Conservation (phyloP, 177 flowering plant genomes). For the Tripterygium wilfordii region DNA sequence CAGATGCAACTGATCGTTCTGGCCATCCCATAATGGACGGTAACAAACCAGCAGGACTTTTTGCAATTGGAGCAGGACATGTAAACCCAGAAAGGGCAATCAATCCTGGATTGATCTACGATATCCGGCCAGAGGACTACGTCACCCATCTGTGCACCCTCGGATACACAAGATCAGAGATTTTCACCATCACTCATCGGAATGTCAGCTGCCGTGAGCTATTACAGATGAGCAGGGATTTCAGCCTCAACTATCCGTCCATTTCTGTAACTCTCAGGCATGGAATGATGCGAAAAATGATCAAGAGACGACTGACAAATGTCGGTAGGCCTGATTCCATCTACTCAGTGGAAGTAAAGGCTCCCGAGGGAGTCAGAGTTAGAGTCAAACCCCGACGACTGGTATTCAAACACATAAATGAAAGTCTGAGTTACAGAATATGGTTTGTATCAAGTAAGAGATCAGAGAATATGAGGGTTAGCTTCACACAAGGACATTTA, state of each 20-base stretch:
- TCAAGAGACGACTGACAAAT: conserved; percentile 64
- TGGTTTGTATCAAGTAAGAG: conserved; percentile 54
- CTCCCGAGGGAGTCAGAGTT: conserved; percentile 75
- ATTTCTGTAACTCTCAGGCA: conserved; percentile 57
- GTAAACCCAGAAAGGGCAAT: conserved; percentile 81
- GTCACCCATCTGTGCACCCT: conserved; percentile 72
- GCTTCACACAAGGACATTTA: conserved; percentile 58
- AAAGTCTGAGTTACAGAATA: conserved; percentile 58
- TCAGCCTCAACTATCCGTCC: conserved; percentile 92
- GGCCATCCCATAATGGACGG: conserved; percentile 79
- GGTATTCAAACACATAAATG: conserved; percentile 43
- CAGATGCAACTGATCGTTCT: conserved; percentile 49
- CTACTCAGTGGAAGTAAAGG: conserved; percentile 59
- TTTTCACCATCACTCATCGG: conserved; percentile 66
- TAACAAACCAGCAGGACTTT: conserved; percentile 49
- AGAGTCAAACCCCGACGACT: conserved; percentile 59
- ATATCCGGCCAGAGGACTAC: conserved; percentile 69
- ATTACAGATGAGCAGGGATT: conserved; percentile 44
- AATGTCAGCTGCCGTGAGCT: conserved; percentile 70
- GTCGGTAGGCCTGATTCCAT: conserved; percentile 77
- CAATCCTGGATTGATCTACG: conserved; percentile 80
- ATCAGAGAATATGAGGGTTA: conserved; percentile 7
- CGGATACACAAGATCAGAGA: conserved; percentile 54
- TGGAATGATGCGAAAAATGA: conserved; percentile 34
- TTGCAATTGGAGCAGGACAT: conserved; percentile 85